These are phyloP conservation scores for Suhomyces yuchorum DNA, from an alignment of 1,139 yeast species.

Conservation along the genomic window DNA sequence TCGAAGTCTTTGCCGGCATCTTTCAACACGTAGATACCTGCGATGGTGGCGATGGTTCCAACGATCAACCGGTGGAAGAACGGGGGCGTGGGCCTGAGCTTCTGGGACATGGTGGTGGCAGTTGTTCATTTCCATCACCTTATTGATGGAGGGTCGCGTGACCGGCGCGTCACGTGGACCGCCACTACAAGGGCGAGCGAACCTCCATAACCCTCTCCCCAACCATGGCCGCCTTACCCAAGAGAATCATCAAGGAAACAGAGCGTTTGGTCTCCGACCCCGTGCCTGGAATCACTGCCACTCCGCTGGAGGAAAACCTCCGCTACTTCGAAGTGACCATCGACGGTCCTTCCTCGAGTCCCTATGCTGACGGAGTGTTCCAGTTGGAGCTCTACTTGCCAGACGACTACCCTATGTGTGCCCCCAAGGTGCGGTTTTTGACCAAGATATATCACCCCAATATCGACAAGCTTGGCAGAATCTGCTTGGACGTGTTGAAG, in stretches of 20 bases:
- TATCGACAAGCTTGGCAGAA: constrained; percentile 91
- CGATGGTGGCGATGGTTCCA: constrained; percentile 38
- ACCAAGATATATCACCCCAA: constrained; percentile 97
- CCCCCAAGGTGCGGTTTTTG: constrained; percentile 89
- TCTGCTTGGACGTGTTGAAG: constrained; percentile 91
- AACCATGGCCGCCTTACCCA: constrained; percentile 71
- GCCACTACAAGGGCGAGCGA: constrained; percentile 3
- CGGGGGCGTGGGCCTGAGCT: constrained; percentile 38
- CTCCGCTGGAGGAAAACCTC: constrained; percentile 89
- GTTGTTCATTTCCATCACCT: not conserved
- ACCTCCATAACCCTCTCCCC: not conserved
- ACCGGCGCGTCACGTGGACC: not conserved
- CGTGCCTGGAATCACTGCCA: constrained; percentile 92
- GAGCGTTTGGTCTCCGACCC: constrained; percentile 92
- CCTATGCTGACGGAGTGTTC: constrained; percentile 79
- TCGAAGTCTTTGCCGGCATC: constrained; percentile 45
- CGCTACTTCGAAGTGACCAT: constrained; percentile 84
- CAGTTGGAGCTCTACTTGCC: constrained; percentile 78
- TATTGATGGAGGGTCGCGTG: constrained; percentile 2
- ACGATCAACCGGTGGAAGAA: constrained; percentile 37
- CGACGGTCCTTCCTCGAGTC: constrained; percentile 87
- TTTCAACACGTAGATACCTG: constrained; percentile 37
- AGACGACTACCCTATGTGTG: constrained; percentile 90
- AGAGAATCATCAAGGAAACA: constrained; percentile 91
- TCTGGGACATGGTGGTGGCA: constrained; percentile 8